phyloP scores from a whole-genome alignment of 2,329 filamentous ascomycete genomes.

The Xylaria sp. region DNA sequence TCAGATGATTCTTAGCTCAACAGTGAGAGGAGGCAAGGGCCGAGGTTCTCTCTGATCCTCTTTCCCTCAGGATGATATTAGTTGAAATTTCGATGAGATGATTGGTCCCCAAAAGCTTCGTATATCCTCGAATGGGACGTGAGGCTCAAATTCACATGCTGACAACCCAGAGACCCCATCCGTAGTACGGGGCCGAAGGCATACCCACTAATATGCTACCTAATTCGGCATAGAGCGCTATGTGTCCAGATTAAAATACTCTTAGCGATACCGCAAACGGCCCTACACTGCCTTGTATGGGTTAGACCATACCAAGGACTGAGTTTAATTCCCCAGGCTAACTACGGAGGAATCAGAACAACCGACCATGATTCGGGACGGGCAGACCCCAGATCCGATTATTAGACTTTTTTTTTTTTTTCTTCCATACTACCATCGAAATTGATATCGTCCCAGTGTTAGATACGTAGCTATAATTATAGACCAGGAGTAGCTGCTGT shows the following conservation, averaged over 20 bases:
- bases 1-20: not conserved
- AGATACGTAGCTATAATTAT: not conserved
- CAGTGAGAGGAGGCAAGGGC: not conserved
- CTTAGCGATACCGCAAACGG: no score
- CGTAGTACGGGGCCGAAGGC: not conserved
- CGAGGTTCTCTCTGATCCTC: not conserved
- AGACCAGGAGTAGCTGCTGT: not conserved
- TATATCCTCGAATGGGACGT: constrained; percentile 40
- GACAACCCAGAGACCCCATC: not conserved
- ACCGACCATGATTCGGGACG: constrained; percentile 12
- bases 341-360: constrained; percentile 8
- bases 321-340: constrained; percentile 1
- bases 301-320: not conserved
- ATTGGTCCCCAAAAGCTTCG: constrained; percentile 19
- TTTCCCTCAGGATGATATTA: not conserved
- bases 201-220: not conserved
- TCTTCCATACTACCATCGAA: not conserved
- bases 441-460: not conserved
- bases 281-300: not conserved
- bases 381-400: constrained; percentile 21
- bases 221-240: not conserved
- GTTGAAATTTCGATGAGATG: constrained; percentile 5
- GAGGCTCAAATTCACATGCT: constrained; percentile 28
- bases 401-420: not conserved
- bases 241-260: not conserved